Conservation (phyloP, 108 stramenopile species). For the Cyclotella sp. region DNA sequence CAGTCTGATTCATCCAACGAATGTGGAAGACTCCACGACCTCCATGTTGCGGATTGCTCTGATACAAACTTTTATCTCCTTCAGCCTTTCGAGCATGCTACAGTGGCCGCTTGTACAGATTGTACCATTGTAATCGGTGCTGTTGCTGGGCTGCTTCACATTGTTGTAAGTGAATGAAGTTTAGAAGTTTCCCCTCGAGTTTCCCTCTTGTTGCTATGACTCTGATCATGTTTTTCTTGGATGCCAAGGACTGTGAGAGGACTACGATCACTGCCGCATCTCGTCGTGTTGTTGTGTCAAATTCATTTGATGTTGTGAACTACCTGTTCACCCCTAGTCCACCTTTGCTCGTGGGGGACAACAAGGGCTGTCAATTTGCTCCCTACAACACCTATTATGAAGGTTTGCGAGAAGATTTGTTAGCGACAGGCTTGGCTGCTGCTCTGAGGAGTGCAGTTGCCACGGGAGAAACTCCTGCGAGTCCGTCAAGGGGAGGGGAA, state of each 20-base stretch:
- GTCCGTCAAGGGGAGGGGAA: conserved; percentile 39
- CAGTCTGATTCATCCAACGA: conserved; percentile 57
- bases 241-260: conserved; percentile 74
- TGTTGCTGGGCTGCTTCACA: conserved; percentile 86
- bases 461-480: conserved; percentile 33
- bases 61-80: conserved; percentile 92
- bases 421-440: conserved; percentile 87
- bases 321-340: conserved; percentile 84
- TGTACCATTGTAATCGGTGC: conserved; percentile 98
- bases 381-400: conserved; percentile 92
- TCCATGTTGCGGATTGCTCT: conserved; percentile 86
- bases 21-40: conserved; percentile 75
- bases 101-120: conserved; percentile 86
- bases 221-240: background rate
- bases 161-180: conserved; percentile 46
- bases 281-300: conserved; percentile 76
- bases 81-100: conserved; percentile 89
- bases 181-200: background rate
- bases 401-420: conserved; percentile 82
- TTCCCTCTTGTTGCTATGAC: background rate
- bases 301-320: conserved; percentile 75
- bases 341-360: conserved; percentile 87
- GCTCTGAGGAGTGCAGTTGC: conserved; percentile 40
- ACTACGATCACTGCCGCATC: conserved; percentile 80
- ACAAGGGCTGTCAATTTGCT: conserved; percentile 87